Percentiles rank a stretch among this genome's conserved stretches.
These are phyloP conservation scores for Euclidium syriacum DNA, from an alignment of 345 rosid species.

Conservation along the genomic window DNA sequence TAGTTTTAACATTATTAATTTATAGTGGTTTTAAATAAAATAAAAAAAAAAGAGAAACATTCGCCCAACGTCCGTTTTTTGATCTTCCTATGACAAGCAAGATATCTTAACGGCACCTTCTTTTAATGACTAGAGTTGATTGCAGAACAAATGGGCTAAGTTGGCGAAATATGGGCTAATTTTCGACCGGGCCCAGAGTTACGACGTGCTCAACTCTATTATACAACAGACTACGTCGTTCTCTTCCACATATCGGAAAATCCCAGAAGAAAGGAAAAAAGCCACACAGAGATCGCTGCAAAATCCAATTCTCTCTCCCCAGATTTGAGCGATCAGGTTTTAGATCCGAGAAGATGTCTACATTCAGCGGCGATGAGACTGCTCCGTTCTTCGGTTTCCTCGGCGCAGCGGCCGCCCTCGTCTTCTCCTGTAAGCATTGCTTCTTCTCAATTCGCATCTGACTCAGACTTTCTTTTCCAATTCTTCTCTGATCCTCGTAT, in stretches of 20 bases:
- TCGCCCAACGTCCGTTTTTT: too few species aligned
- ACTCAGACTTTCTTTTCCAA: neutral
- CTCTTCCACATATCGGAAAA: slow-evolving; percentile 3
- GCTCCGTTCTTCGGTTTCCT: slow-evolving; percentile 87
- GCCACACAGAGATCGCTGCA: neutral
- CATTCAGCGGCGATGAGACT: slow-evolving; percentile 74
- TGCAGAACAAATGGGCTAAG: neutral
- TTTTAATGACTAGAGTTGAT: neutral
- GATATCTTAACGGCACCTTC: too few species aligned
- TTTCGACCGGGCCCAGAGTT: neutral
- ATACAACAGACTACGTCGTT: neutral
- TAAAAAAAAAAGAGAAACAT: too few species aligned
- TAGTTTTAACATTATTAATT: too few species aligned
- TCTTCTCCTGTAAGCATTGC: slow-evolving; percentile 63
- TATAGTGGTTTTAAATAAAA: too few species aligned
- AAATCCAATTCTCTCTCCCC: neutral
- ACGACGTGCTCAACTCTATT: neutral
- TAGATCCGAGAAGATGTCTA: slow-evolving; percentile 38
- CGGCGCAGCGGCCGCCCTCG: slow-evolving; percentile 75
- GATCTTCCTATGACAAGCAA: too few species aligned
- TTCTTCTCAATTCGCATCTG: neutral
- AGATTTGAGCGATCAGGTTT: too few species aligned
- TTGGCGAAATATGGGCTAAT: too few species aligned
- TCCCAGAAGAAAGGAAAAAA: neutral
- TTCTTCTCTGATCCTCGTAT: neutral